Percentiles rank a stretch among this genome's conserved stretches.
These are phyloP conservation scores for Cyclotella sp. DNA, from an alignment of 108 stramenopile genomes.

Conservation along the genomic window DNA sequence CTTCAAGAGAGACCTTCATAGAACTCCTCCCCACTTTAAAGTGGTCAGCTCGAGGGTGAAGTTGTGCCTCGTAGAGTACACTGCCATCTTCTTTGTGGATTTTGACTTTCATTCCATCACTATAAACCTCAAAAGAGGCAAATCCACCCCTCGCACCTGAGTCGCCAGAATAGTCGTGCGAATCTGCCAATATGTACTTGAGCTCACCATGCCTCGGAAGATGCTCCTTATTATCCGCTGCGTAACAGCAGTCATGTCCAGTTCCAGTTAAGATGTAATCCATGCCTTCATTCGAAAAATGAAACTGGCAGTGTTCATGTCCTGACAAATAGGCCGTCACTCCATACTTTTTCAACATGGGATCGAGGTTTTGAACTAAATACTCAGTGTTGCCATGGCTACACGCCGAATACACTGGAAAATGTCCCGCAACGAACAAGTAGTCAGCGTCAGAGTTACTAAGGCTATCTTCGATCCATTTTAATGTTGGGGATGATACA, in stretches of 20 bases:
- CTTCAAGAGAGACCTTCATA: not conserved
- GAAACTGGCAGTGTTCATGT: constrained; percentile 65
- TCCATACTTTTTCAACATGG: constrained; percentile 53
- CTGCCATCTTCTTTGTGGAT: constrained; percentile 48
- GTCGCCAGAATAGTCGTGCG: constrained; percentile 27
- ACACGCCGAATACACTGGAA: constrained; percentile 57
- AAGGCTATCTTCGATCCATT: constrained; percentile 48
- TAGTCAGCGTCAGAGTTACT: constrained; percentile 52
- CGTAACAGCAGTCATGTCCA: constrained; percentile 58
- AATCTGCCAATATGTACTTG: constrained; percentile 41
- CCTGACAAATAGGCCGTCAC: constrained; percentile 59
- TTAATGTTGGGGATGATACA: constrained; percentile 18
- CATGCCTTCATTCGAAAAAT: constrained; percentile 44
- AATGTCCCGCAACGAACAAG: constrained; percentile 63
- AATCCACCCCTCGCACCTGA: constrained; percentile 45
- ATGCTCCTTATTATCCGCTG: constrained; percentile 11
- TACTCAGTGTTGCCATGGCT: constrained; percentile 52
- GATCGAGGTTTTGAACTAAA: constrained; percentile 47
- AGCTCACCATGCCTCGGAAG: constrained; percentile 39
- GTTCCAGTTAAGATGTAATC: constrained; percentile 55
- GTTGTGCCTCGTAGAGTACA: constrained; percentile 25
- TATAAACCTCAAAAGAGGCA: constrained; percentile 32
- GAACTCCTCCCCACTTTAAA: constrained; percentile 8
- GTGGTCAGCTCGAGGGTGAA: constrained; percentile 25
- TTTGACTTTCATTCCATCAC: constrained; percentile 25